A percentile compares a stretch with the other conserved stretches of the same genome.
phyloP scores from a whole-genome alignment of 495 filamentous ascomycete genomes.

The Cenococcum geophilum region DNA sequence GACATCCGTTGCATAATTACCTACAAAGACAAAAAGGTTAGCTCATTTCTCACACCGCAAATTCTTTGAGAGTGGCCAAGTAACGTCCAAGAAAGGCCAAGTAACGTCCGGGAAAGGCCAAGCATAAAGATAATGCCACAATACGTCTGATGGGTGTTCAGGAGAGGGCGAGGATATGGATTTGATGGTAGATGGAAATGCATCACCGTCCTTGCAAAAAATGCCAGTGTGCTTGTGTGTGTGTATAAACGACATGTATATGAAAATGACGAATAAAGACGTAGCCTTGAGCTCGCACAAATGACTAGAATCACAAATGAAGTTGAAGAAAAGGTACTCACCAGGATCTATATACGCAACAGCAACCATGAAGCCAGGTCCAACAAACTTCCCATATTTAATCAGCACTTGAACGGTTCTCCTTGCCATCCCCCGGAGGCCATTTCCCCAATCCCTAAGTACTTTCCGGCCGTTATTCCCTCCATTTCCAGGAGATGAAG shows the following conservation, averaged over 20 bases:
- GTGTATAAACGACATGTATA: too few species aligned
- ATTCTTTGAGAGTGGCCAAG: not conserved
- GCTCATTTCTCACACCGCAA: not conserved
- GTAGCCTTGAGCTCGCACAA: too few species aligned
- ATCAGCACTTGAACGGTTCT: conserved; percentile 41
- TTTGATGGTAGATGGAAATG: too few species aligned
- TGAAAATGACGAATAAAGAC: too few species aligned
- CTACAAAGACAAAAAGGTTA: conserved; percentile 28
- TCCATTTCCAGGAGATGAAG: not conserved
- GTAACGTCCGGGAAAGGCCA: too few species aligned
- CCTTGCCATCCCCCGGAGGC: conserved; percentile 26
- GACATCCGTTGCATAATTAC: conserved; percentile 79
- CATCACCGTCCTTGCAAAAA: too few species aligned
- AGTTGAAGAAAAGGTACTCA: conserved; percentile 13
- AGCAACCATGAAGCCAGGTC: conserved; percentile 78
- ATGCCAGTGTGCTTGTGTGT: too few species aligned
- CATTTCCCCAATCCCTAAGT: not conserved
- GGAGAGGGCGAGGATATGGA: too few species aligned
- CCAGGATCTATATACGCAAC: conserved; percentile 79
- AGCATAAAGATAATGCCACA: too few species aligned
- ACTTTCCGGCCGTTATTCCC: not conserved
- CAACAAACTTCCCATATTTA: conserved; percentile 71
- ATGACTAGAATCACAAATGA: too few species aligned
- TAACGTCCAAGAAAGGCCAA: too few species aligned
- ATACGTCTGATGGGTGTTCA: too few species aligned